Conservation (phyloP, 2,329 filamentous ascomycete genomes). For the Tolypocladium amazonense region DNA sequence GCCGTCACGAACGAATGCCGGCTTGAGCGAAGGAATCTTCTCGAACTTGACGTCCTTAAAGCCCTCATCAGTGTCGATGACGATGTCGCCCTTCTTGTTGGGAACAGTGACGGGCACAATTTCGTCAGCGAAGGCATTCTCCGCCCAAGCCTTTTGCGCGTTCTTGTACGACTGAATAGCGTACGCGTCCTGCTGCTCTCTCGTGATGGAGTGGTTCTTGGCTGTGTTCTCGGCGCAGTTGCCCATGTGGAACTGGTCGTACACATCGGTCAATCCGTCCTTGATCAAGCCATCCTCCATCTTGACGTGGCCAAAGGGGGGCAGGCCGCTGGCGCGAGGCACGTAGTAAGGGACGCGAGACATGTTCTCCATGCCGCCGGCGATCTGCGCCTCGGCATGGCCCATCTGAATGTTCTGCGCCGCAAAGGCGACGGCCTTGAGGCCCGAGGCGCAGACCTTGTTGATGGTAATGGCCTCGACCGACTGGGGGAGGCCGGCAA, state of each 20-base stretch:
- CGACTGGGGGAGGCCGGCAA: constrained; percentile 70
- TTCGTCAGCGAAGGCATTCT: constrained; percentile 76
- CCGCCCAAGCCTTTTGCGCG: constrained; percentile 81
- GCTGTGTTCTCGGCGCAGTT: constrained; percentile 92
- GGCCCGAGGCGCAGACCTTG: constrained; percentile 92
- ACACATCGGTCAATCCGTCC: constrained; percentile 92
- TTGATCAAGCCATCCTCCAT: constrained; percentile 89
- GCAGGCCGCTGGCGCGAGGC: constrained; percentile 68
- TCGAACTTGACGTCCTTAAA: constrained; percentile 80
- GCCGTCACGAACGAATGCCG: constrained; percentile 78
- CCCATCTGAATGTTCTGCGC: constrained; percentile 93
- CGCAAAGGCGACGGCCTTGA: constrained; percentile 85
- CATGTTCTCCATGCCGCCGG: constrained; percentile 99
- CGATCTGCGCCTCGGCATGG: constrained; percentile 76
- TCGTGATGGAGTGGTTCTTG: constrained; percentile 70
- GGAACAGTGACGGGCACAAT: constrained; percentile 81
- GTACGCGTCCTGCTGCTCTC: constrained; percentile 85
- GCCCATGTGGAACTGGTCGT: constrained; percentile 96
- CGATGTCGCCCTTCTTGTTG: constrained; percentile 68
- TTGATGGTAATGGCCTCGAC: constrained; percentile 91
- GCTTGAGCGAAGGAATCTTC: constrained; percentile 77
- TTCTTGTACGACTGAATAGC: constrained; percentile 83
- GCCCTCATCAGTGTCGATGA: constrained; percentile 78
- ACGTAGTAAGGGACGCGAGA: constrained; percentile 86
- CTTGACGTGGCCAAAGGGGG: constrained; percentile 77